phyloP scores from a whole-genome alignment of 345 rosid species.

The Eucalyptus erythrocorys region DNA sequence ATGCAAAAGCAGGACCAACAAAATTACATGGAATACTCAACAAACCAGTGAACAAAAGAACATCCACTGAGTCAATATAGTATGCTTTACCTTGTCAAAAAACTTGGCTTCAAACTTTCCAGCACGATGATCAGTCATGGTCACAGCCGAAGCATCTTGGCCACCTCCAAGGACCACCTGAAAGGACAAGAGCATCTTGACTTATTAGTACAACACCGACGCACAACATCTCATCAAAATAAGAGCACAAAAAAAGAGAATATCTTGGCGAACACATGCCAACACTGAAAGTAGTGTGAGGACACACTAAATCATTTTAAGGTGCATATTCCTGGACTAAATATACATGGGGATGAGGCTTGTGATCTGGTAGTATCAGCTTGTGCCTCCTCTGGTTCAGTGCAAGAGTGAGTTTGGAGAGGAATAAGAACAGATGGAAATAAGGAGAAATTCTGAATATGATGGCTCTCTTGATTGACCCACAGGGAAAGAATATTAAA shows the following conservation, averaged over 20 bases:
- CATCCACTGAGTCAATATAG: background rate
- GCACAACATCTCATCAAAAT: background rate
- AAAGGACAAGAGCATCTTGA: background rate
- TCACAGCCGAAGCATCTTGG: slow-evolving; percentile 93
- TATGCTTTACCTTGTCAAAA: slow-evolving; percentile 51
- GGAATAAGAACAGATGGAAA: background rate
- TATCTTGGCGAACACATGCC: background rate
- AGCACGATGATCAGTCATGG: slow-evolving; percentile 96
- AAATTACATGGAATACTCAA: background rate
- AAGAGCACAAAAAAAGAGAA: background rate
- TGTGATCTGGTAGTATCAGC: background rate
- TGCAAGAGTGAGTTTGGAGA: background rate
- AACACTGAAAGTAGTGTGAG: background rate
- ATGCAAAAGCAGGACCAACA: background rate
- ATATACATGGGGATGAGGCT: background rate
- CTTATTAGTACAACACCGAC: background rate
- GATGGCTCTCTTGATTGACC: background rate
- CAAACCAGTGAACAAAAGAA: background rate
- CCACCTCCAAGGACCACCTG: slow-evolving; percentile 99
- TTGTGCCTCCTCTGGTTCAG: background rate
- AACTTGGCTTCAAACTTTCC: slow-evolving; percentile 98
- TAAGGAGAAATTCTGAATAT: background rate
- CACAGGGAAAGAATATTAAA: background rate
- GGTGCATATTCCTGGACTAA: background rate
- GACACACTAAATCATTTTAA: background rate